Evolutionary conservation across 2,329 filamentous ascomycete genomes (phyloP).

Genomic region (Thielaviopsis euricoi): DNA sequence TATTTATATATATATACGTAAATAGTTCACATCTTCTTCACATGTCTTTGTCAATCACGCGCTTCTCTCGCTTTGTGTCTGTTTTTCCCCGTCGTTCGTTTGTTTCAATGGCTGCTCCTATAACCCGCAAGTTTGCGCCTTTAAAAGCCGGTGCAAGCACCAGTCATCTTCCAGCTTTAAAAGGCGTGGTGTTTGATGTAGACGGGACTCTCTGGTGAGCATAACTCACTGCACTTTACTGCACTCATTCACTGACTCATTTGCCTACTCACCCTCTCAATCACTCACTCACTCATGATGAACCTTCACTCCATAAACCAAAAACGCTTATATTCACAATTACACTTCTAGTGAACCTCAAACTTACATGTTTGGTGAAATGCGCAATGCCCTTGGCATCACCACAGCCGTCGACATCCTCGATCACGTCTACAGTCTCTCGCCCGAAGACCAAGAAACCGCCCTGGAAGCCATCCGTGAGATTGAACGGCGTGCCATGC

Average conservation of each 20-base stretch:
- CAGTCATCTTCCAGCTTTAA: slow-evolving; percentile 28
- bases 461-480: slow-evolving; percentile 59
- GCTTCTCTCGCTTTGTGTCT: not conserved
- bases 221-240: not conserved
- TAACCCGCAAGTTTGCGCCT: slow-evolving; percentile 31
- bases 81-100: not conserved
- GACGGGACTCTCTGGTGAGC: slow-evolving; percentile 84
- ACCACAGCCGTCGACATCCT: slow-evolving; percentile 65
- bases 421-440: slow-evolving; percentile 65
- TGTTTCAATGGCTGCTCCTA: slow-evolving; percentile 1
- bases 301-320: too few relatives aligned
- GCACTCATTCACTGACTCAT: not conserved
- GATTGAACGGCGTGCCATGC: slow-evolving; percentile 74
- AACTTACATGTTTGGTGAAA: slow-evolving; percentile 87
- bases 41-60: not conserved
- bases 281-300: too few relatives aligned
- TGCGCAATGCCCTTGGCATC: slow-evolving; percentile 63
- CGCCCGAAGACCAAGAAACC: slow-evolving; percentile 36
- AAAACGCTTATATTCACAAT: not conserved
- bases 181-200: slow-evolving; percentile 71
- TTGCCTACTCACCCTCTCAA: too few relatives aligned
- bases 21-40: not conserved
- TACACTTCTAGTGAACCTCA: slow-evolving; percentile 55
- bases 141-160: slow-evolving; percentile 24
- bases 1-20: not conserved